Percentiles rank a stretch among this genome's conserved stretches.
phyloP scores from a whole-genome alignment of 2,329 filamentous ascomycete genomes.

The Fusarium fujikuroi region DNA sequence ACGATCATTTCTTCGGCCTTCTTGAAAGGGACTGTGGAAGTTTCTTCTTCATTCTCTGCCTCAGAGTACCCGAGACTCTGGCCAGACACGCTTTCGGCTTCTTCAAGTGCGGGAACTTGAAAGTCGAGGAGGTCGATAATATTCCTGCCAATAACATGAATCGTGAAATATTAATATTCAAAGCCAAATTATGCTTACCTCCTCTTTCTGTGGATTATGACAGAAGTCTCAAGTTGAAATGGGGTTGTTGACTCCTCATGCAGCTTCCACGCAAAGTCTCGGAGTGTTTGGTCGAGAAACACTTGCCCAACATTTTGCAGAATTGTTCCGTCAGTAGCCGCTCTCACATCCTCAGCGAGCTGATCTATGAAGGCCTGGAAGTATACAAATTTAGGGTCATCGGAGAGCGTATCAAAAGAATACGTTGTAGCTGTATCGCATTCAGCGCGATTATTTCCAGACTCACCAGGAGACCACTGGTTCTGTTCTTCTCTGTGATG shows the following conservation, averaged over 20 bases:
- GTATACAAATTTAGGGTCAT: not conserved
- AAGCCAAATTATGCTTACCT: not conserved
- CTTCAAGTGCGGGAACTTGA: not conserved
- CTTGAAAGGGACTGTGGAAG: not conserved
- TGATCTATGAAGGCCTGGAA: not conserved
- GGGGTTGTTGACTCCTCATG: not conserved
- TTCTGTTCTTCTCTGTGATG: not conserved
- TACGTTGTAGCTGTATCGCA: not conserved
- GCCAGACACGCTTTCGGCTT: not conserved
- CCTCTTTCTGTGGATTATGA: not conserved
- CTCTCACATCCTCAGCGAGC: not conserved
- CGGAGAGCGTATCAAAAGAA: not conserved
- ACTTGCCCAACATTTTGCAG: not conserved
- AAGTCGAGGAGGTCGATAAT: not conserved
- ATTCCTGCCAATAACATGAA: not conserved
- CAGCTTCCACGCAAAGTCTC: slow-evolving; percentile 7
- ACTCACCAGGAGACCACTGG: fast-evolving
- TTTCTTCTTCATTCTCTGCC: fast-evolving
- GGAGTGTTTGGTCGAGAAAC: not conserved
- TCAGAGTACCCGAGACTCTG: not conserved
- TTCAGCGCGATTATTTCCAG: fast-evolving
- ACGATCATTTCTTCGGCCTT: not conserved
- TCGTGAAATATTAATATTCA: fast-evolving
- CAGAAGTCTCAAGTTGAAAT: not conserved
- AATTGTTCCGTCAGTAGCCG: fast-evolving